phyloP scores from a whole-genome alignment of 345 rosid species.

The Populus tremula region DNA sequence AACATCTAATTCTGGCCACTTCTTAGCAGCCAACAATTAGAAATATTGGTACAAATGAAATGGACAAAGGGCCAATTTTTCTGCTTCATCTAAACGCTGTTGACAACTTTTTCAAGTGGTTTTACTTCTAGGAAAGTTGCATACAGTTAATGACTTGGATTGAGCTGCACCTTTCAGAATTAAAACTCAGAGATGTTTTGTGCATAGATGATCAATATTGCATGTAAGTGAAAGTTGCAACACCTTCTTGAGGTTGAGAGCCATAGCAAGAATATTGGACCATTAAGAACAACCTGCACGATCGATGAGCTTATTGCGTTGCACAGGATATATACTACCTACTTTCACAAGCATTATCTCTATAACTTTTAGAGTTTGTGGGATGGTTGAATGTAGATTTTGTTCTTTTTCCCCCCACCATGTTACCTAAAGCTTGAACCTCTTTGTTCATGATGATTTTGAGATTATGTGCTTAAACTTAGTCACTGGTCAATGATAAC shows the following conservation, averaged over 20 bases:
- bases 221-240: slow-evolving; percentile 16
- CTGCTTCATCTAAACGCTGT: neutral
- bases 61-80: neutral
- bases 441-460: neutral
- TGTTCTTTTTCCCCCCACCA: neutral
- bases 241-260: slow-evolving; percentile 11
- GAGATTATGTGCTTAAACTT: neutral
- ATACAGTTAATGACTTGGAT: neutral
- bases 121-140: neutral
- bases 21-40: no score
- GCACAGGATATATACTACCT: slow-evolving; percentile 1
- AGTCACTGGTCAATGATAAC: neutral
- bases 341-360: slow-evolving; percentile 17
- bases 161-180: neutral
- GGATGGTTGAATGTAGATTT: neutral
- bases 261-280: slow-evolving; percentile 23
- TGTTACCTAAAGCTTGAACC: neutral
- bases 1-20: neutral
- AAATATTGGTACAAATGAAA: neutral
- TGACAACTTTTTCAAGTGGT: neutral
- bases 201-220: neutral
- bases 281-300: slow-evolving; percentile 15
- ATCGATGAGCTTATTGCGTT: slow-evolving; percentile 8
- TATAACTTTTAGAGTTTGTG: neutral
- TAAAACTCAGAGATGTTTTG: neutral